These are phyloP conservation scores for Lactarius vividus DNA, from an alignment of 768 basidiomycete species.

Conservation along the genomic window DNA sequence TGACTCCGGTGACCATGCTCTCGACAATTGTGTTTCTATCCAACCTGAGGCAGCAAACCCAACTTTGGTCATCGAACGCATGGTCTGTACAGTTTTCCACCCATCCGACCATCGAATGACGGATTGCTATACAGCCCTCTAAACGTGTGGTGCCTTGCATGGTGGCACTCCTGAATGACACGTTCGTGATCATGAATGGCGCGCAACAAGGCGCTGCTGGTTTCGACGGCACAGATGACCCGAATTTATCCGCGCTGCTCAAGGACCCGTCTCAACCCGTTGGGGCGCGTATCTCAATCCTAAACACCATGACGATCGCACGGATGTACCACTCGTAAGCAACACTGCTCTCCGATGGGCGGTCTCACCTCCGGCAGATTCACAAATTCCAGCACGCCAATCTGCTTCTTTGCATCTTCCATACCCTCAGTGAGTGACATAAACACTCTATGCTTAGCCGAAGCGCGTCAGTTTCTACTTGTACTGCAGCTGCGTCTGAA, in stretches of 20 bases:
- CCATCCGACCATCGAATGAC: not conserved
- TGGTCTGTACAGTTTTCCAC: slow-evolving; percentile 47
- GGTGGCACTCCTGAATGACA: slow-evolving; percentile 64
- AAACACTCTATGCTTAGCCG: no score
- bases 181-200: slow-evolving; percentile 72
- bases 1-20: slow-evolving; percentile 44
- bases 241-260: slow-evolving; percentile 45
- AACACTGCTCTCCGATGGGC: slow-evolving; percentile 59
- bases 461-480: no score
- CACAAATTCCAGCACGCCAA: no score
- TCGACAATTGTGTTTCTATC: slow-evolving; percentile 73
- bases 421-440: no score
- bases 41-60: slow-evolving; percentile 60
- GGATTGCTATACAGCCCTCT: slow-evolving; percentile 46
- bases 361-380: slow-evolving; percentile 28
- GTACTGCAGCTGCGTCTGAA: no score
- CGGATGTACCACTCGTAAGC: slow-evolving; percentile 56
- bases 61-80: slow-evolving; percentile 71
- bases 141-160: slow-evolving; percentile 76
- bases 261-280: slow-evolving; percentile 64
- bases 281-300: slow-evolving; percentile 60
- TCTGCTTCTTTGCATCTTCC: no score
- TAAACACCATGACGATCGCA: slow-evolving; percentile 64
- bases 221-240: slow-evolving; percentile 54
- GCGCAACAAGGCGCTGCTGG: slow-evolving; percentile 67